These are phyloP conservation scores for Spiraea crenata DNA, from an alignment of 331 rosid species.

Conservation along the genomic window DNA sequence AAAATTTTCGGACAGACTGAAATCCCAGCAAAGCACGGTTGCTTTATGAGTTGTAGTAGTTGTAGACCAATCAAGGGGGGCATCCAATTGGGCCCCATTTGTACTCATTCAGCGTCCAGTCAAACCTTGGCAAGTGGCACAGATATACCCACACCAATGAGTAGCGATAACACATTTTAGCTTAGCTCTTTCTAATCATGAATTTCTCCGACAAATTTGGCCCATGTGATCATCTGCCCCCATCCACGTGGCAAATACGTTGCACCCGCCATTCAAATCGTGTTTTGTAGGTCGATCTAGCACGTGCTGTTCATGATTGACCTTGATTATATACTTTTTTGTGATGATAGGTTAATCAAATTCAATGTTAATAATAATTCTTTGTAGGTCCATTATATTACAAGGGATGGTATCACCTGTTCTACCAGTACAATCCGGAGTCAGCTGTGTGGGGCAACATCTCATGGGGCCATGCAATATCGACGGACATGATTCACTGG, in stretches of 20 bases:
- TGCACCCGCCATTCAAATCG: background rate
- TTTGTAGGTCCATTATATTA: slow-evolving; percentile 62
- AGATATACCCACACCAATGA: background rate
- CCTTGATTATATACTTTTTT: background rate
- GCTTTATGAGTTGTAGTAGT: slow-evolving; percentile 14
- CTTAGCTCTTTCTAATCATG: too few species aligned
- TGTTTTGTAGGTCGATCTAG: background rate
- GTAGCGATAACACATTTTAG: background rate
- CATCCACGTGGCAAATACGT: background rate
- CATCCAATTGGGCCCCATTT: background rate
- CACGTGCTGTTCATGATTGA: background rate
- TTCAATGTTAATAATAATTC: background rate
- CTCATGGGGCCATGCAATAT: slow-evolving; percentile 85
- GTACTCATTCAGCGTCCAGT: background rate
- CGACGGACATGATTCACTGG: slow-evolving; percentile 80
- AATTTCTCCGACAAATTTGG: background rate
- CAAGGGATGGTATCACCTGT: slow-evolving; percentile 82
- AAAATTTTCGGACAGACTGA: too few species aligned
- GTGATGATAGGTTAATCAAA: background rate
- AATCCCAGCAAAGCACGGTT: background rate
- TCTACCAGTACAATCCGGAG: slow-evolving; percentile 82
- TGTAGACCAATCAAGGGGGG: slow-evolving; percentile 5
- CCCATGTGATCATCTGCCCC: background rate
- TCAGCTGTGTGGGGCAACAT: slow-evolving; percentile 89
- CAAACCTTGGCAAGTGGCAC: background rate